These are phyloP conservation scores for Phytophthora pisi DNA, from an alignment of 352 stramenopile species.

Conservation along the genomic window DNA sequence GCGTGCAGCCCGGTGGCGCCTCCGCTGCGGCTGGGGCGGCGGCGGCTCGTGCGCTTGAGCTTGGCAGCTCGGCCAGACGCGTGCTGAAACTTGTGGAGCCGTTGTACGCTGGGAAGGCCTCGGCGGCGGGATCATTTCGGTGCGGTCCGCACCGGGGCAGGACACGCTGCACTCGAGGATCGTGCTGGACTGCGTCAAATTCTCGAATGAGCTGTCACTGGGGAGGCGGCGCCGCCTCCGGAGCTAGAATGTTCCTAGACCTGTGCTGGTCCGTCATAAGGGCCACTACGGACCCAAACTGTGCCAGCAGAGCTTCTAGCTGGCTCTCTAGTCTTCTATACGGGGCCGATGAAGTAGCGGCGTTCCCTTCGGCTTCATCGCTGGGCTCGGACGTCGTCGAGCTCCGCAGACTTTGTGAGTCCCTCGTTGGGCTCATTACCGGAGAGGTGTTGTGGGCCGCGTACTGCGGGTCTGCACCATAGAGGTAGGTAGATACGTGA, in stretches of 20 bases:
- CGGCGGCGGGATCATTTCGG: slow-evolving; percentile 1
- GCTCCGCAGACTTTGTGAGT: neutral
- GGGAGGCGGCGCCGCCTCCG: neutral
- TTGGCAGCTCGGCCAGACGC: neutral
- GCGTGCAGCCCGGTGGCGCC: neutral
- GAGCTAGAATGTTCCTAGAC: neutral
- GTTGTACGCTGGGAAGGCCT: slow-evolving; percentile 5
- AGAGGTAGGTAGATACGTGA: no score
- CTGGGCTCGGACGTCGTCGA: no score
- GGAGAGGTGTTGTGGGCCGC: neutral
- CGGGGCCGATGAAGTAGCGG: neutral
- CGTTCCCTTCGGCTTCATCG: neutral
- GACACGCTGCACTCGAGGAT: neutral
- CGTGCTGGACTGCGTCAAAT: neutral
- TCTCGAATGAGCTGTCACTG: slow-evolving; percentile 4
- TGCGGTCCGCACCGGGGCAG: slow-evolving; percentile 1
- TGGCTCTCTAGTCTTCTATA: neutral
- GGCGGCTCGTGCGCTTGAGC: neutral
- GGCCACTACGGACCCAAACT: neutral
- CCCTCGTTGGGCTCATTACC: neutral
- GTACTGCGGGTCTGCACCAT: no score
- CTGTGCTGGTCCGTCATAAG: neutral
- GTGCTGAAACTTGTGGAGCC: neutral
- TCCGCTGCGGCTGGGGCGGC: neutral
- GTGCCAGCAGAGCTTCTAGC: neutral